Evolutionary conservation across 2,329 filamentous ascomycete species (phyloP).

Genomic region (Claviceps sp.): DNA sequence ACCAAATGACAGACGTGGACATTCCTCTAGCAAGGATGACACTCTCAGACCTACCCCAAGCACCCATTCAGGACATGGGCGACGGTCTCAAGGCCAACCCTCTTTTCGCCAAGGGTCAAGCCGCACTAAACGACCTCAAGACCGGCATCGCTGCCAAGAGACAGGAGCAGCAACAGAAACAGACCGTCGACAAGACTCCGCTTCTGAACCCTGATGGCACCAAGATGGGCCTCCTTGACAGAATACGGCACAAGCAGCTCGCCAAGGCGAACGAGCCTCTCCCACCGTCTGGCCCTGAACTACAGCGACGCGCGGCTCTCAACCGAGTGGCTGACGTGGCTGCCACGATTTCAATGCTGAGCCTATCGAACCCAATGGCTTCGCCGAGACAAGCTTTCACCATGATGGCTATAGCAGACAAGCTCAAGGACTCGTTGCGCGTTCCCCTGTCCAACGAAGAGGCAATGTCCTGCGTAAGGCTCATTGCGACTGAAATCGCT

Average conservation of each 20-base stretch:
- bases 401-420: conserved; percentile 48
- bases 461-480: conserved; percentile 32
- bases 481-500: conserved; percentile 40
- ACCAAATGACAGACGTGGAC: conserved; percentile 19
- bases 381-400: conserved; percentile 51
- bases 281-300: conserved; percentile 41
- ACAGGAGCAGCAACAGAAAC: conserved; percentile 28
- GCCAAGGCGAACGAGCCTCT: conserved; percentile 41
- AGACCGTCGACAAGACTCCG: conserved; percentile 12
- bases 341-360: conserved; percentile 53
- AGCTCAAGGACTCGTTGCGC: conserved; percentile 53
- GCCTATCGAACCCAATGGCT: conserved; percentile 32
- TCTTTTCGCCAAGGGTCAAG: conserved; percentile 51
- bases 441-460: conserved; percentile 41
- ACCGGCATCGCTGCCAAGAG: conserved; percentile 41
- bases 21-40: conserved; percentile 42
- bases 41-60: conserved; percentile 30
- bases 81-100: conserved; percentile 33
- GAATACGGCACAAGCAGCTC: conserved; percentile 58
- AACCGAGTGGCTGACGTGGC: conserved; percentile 56
- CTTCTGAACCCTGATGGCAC: conserved; percentile 29
- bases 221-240: conserved; percentile 59
- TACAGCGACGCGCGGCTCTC: conserved; percentile 50
- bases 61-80: conserved; percentile 19
- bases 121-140: conserved; percentile 56